Conservation (phyloP, 371 early-diverging fungal species). For the Apophysomyces trapeziformis region DNA sequence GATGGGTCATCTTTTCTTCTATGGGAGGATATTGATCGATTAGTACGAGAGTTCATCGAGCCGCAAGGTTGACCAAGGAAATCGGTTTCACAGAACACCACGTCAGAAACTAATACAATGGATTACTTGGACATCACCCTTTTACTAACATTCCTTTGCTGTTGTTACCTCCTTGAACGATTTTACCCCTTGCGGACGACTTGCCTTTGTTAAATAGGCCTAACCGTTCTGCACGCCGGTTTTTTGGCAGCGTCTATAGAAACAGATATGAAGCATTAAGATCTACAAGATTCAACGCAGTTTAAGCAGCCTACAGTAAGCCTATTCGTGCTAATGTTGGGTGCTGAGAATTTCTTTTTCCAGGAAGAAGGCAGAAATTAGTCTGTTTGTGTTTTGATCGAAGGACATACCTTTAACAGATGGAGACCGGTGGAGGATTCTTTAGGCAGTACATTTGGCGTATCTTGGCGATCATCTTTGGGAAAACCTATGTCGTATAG, state of each 20-base stretch:
- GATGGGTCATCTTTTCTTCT: not conserved
- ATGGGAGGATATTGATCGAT: not conserved
- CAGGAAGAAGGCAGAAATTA: no score
- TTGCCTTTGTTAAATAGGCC: conserved; percentile 45
- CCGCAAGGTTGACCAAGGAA: conserved; percentile 14
- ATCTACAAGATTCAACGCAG: not conserved
- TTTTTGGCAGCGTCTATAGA: not conserved
- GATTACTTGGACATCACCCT: no score
- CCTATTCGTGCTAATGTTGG: conserved; percentile 31
- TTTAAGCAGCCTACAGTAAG: conserved; percentile 24
- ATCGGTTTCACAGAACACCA: conserved; percentile 28
- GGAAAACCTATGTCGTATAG: no score
- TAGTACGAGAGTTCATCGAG: not conserved
- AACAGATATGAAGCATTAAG: not conserved
- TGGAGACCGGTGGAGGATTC: conserved; percentile 19
- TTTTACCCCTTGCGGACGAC: conserved; percentile 32
- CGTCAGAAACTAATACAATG: conserved; percentile 14
- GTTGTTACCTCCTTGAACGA: conserved; percentile 5
- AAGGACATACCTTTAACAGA: conserved; percentile 21
- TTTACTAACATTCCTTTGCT: no score
- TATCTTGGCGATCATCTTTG: not conserved
- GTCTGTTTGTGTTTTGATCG: not conserved
- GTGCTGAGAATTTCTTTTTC: conserved; percentile 37
- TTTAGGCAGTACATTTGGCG: not conserved
- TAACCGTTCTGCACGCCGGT: not conserved